A percentile compares a stretch with the other conserved stretches of the same genome.
phyloP scores from a whole-genome alignment of 2,329 filamentous ascomycete genomes.

The Chrysosporium queenslandicum region DNA sequence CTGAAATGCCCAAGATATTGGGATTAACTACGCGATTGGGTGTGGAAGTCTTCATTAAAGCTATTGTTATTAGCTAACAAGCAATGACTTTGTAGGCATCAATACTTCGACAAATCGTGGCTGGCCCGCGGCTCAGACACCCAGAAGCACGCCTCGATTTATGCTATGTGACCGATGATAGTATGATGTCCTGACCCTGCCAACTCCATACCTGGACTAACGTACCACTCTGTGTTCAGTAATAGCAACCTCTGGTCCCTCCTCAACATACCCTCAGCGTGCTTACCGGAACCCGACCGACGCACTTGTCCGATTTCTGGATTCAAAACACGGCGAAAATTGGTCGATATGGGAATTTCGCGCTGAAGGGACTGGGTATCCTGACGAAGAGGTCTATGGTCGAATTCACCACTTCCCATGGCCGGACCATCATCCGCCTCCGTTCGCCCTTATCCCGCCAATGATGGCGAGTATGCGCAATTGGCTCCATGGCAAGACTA shows the following conservation, averaged over 20 bases:
- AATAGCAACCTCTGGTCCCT: constrained; percentile 72
- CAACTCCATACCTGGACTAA: constrained; percentile 17
- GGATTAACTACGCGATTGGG: too few relatives aligned
- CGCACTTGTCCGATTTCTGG: constrained; percentile 75
- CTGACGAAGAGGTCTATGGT: constrained; percentile 75
- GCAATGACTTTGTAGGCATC: constrained; percentile 43
- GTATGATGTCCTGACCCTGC: constrained; percentile 21
- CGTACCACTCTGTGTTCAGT: constrained; percentile 30
- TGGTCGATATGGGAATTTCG: constrained; percentile 99
- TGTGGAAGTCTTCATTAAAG: too few relatives aligned
- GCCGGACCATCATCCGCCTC: constrained; percentile 94
- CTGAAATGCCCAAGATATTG: too few relatives aligned
- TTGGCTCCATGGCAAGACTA: constrained; percentile 52
- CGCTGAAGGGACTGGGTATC: constrained; percentile 91
- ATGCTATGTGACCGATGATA: constrained; percentile 86
- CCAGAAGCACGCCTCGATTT: constrained; percentile 82
- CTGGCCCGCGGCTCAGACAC: constrained; percentile 72
- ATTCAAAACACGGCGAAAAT: constrained; percentile 67
- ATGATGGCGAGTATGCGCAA: constrained; percentile 89
- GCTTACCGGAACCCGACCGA: constrained; percentile 92
- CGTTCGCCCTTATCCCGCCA: constrained; percentile 76
- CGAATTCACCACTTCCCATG: constrained; percentile 87
- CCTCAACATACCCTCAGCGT: constrained; percentile 76
- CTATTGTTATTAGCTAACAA: not conserved
- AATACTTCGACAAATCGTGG: constrained; percentile 80